Evolutionary conservation across 164 flowering plant species (phyloP), one percentile per base, ranked within the genome.

Genomic region (Magnolia sinica): DNA sequence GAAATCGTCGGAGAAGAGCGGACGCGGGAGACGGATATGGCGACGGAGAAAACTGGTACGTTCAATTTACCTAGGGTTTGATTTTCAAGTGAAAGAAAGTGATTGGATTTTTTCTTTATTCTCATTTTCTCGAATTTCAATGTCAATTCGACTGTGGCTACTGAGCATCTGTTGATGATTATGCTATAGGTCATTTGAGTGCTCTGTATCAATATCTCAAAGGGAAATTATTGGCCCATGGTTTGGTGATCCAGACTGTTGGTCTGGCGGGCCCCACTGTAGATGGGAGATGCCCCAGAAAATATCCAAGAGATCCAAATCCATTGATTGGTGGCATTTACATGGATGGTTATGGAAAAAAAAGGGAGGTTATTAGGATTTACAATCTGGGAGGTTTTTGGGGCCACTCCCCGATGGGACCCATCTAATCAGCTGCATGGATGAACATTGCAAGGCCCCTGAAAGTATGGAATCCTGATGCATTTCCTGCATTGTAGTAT

Each of bases 1-100:
- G 89, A 80, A 78, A 1, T 71, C 51, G 4, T 76, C 83, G 0
- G 81, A 76, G 59, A 78, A 65, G 20, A 73, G 78, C 31, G 77
- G 82, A 5, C 69, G 55, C 22, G 82, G 82, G 2, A 85, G 91
- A 74, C 81, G 86, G 75, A 81, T 91, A 29, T 91, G 95, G 95
- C 85, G 91, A 73, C 84, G 92, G n/a, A 84, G 95, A 72, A 86
- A 87, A 79, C 82, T 89, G 92, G 95, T 91, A 83, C 7, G 19
- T 10, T 52, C 63, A 72, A 22, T 23, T 59, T 11, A 23, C 7
- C 45, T 18, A 10, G 16, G 37, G 37, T n/a, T 52, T 52, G 29
- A 14, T 70, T 64, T 64, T 64, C 23, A 18, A 22, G 10, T 64
- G 68, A 8, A 37, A 61, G 67, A 20, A 18, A 31, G 7, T 14